Evolutionary conservation across 495 filamentous ascomycete genomes (phyloP).

Genomic region (Hyaloscypha hepaticicola): DNA sequence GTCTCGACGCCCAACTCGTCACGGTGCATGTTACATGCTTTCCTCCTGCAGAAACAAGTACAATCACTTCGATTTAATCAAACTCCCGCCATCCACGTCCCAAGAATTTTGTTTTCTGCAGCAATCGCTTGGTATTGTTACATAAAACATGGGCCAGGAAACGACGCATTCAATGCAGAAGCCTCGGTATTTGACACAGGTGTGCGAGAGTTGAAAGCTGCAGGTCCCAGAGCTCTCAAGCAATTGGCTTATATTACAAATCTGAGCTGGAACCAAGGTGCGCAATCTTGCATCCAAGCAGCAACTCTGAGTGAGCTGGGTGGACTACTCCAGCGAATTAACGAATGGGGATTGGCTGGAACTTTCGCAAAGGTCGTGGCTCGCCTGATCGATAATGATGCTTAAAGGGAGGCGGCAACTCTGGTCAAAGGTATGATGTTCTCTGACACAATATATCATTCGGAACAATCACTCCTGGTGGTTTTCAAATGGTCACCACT

Average conservation of each 20-base stretch:
- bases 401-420: background rate
- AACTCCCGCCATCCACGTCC: constrained; percentile 29
- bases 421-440: background rate
- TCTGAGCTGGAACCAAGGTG: background rate
- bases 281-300: background rate
- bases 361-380: background rate
- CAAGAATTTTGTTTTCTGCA: constrained; percentile 20
- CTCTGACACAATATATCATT: too few relatives aligned
- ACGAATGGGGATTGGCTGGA: background rate
- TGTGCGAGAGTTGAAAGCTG: background rate
- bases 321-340: background rate
- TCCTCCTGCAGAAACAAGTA: constrained; percentile 17
- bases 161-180: background rate
- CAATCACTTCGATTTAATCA: constrained; percentile 5
- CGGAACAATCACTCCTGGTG: too few relatives aligned
- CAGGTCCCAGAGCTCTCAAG: background rate
- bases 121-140: constrained; percentile 24
- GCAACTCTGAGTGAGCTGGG: background rate
- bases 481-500: too few relatives aligned
- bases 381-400: background rate
- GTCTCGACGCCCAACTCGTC: constrained; percentile 10
- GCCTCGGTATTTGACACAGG: background rate
- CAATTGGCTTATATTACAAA: background rate
- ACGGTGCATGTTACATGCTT: constrained; percentile 26
- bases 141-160: constrained; percentile 2